These are phyloP conservation scores for Sextonia rubra DNA, from an alignment of 164 flowering plant species.

Conservation along the genomic window DNA sequence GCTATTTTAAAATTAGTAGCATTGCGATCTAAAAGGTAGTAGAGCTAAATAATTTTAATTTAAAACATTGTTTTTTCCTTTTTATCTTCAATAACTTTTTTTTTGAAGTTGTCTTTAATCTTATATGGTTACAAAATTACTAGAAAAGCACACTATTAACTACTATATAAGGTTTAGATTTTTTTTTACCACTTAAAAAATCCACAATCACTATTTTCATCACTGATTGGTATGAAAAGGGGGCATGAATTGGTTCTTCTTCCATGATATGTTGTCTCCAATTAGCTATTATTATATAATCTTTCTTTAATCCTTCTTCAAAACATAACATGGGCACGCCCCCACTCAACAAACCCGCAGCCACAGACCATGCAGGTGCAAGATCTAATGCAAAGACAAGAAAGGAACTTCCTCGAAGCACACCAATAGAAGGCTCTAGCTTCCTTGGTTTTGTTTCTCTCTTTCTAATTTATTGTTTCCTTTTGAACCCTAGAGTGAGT, in stretches of 20 bases:
- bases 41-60: too few relatives aligned
- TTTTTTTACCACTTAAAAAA: too few relatives aligned
- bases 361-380: slow-evolving; percentile 16
- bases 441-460: slow-evolving; percentile 15
- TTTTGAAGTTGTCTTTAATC: too few relatives aligned
- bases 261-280: neutral
- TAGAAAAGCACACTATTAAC: too few relatives aligned
- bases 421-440: slow-evolving; percentile 22
- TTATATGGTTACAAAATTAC: too few relatives aligned
- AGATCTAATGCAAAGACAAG: slow-evolving; percentile 21
- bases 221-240: too few relatives aligned
- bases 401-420: slow-evolving; percentile 16
- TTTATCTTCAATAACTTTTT: too few relatives aligned
- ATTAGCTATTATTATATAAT: neutral
- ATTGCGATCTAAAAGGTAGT: too few relatives aligned
- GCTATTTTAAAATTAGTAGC: too few relatives aligned
- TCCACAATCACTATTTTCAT: too few relatives aligned
- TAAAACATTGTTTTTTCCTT: too few relatives aligned
- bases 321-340: slow-evolving; percentile 14
- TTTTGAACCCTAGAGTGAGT: neutral
- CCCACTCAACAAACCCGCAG: slow-evolving; percentile 22
- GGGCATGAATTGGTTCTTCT: neutral
- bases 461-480: neutral
- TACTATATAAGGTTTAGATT: too few relatives aligned
- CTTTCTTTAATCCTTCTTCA: neutral